Base-by-base conservation (phyloP, 1,139 yeast genomes). In the Pichia sp. region DNA sequence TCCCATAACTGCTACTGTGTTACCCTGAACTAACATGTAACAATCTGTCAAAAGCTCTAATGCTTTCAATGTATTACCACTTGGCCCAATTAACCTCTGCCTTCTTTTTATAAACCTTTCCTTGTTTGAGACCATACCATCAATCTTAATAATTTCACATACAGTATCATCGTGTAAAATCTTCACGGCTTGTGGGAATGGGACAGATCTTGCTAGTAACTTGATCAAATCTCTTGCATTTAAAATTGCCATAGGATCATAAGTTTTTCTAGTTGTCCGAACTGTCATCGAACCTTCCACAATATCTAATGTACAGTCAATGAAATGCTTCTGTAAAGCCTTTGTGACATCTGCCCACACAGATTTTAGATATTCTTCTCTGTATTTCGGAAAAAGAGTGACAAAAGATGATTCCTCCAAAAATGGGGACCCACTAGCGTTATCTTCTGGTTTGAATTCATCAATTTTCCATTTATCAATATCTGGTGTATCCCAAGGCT, bases 201-300 rank as follows among this genome's bases (percentile, higher is more conserved):
- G 98, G 26, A 91, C 99, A 9, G 96, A 86, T 63, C 99, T 77
- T 0, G 98, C 96, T 51, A 91, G 70, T 45, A 91, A 72, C 64
- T 91, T 91, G 59, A 91, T 88, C 61, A 91, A 71, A 63, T 91
- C 99, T 60, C 98, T 77, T 15, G 97, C 96, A 58, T 89, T 91
- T 54, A 91, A 71, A 55, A 91, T 86, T 44, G 84, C 81, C 7
- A 95, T 95, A 1, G 99, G 99, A 59, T 91, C 99, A 62, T 64
- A 91, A 0, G 98, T 89, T 62, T 91, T 91, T 61, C 95, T 74
- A 2, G 98, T 89, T 20, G 99, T 91, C 56, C 81, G 85, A 19
- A 91, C 98, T 0, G 95, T 81, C 97, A 91, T 91, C 9, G 96
- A 79, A 36, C 99, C 99, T 61, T 91, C 98, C 17, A 93, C 95